Base-by-base conservation (phyloP, 441 rosid species). In the Croton laevigatus region DNA sequence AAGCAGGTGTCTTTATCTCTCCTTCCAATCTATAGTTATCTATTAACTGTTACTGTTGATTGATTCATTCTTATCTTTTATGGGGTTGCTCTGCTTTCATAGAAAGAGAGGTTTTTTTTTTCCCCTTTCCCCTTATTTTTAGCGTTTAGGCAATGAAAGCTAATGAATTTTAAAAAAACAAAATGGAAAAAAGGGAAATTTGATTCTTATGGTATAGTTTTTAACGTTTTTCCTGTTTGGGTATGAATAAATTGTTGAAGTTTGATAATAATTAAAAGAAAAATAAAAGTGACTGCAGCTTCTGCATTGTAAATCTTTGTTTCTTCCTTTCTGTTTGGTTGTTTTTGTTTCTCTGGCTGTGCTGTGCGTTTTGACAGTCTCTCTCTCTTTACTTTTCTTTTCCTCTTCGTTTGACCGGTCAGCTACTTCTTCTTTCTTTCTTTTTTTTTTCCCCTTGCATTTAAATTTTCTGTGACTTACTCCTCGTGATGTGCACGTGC, bases 21-120 rank as follows among this genome's bases (percentile, higher is more conserved):
- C 22, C 20, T 13, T 49, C 44, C 9, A 40, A 40, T 40, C 19
- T 48, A 3, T 11, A 49, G 52, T 23, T 12, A 59, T 59, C 63
- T 59, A 12, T 6, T 0, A 52, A 52, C 34, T 13, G 57, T 46
- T n/a, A 46, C 45, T 66, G 19, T 19, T 3, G 19, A 48, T 48
- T 48, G 53, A 46, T 59, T 59, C 46, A 60, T 70, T 59, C 59
- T 59, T 44, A 59, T 59, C 64, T 22, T 13, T 12, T 37, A 37
- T 38, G 16, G 32, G 32, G 2, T n/a, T 16, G 3, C 20, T 34
- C 40, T 3, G 2, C 3, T 16, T 4, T 16, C 13, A 27, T 6
- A 23, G 0, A 23, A 1, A 3, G 36, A 17, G 66, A 3, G 40
- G 23, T 60, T 7, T 68, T n/a, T 42, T 20, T 42, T 44, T 42